Percentiles rank a stretch among this genome's conserved stretches.
phyloP scores from a whole-genome alignment of 805 yeast species.

The Metschnikowia vanudenii region DNA sequence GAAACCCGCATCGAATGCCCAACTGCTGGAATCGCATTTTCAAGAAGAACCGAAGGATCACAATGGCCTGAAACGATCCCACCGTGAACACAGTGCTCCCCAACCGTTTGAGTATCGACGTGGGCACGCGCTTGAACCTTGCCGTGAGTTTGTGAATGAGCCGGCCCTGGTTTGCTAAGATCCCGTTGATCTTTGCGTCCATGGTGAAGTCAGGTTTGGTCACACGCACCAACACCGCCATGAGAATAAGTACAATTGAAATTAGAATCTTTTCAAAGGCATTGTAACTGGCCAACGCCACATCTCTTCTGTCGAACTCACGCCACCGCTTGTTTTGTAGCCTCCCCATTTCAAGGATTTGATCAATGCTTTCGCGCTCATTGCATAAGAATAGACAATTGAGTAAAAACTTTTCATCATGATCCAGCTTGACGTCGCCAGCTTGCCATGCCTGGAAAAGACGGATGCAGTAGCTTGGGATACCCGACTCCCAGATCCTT shows the following conservation, averaged over 20 bases:
- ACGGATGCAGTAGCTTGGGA: conserved; percentile 35
- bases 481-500: conserved; percentile 35
- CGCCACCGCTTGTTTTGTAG: conserved; percentile 29
- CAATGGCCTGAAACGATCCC: conserved; percentile 18
- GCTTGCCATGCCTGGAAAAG: conserved; percentile 10
- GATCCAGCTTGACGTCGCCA: conserved; percentile 7
- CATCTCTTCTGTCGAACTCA: conserved; percentile 13
- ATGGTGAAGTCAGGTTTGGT: conserved; percentile 12
- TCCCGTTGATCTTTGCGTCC: conserved; percentile 10
- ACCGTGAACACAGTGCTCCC: conserved; percentile 10
- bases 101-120: conserved; percentile 13
- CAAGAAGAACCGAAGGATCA: conserved; percentile 16
- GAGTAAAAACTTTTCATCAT: conserved; percentile 22
- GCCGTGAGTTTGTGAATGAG: conserved; percentile 30
- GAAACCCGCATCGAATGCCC: neutral
- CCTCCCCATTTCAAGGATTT: conserved; percentile 5
- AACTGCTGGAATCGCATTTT: conserved; percentile 8
- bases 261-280: conserved; percentile 31
- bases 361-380: conserved; percentile 12
- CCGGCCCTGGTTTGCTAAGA: conserved; percentile 33
- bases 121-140: conserved; percentile 19
- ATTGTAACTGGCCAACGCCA: conserved; percentile 14
- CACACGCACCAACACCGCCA: conserved; percentile 21
- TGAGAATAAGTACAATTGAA: conserved; percentile 30
- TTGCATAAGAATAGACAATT: conserved; percentile 33